phyloP scores from a whole-genome alignment of 345 rosid genomes.

The Erucastrum elatum region DNA sequence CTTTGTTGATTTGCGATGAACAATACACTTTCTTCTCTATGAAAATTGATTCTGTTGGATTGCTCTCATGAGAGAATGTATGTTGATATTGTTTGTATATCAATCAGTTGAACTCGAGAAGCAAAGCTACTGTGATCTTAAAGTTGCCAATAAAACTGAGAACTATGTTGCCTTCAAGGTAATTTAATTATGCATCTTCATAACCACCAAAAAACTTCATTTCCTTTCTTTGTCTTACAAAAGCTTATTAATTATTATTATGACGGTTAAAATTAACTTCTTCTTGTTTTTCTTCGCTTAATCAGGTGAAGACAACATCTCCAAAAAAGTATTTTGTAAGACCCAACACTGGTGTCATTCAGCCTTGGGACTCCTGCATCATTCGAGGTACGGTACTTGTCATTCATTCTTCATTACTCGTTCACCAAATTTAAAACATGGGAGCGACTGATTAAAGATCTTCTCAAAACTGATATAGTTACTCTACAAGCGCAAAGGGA shows the following conservation, averaged over 20 bases:
- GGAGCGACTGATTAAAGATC: neutral
- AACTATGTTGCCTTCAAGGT: slow-evolving; percentile 83
- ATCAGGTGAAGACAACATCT: slow-evolving; percentile 93
- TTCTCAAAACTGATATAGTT: slow-evolving; percentile 50
- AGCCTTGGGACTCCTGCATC: slow-evolving; percentile 72
- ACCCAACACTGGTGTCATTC: slow-evolving; percentile 86
- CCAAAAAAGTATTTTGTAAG: slow-evolving; percentile 98
- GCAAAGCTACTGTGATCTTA: slow-evolving; percentile 70
- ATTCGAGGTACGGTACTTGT: slow-evolving; percentile 55
- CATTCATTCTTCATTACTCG: neutral
- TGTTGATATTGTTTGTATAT: neutral
- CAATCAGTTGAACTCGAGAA: slow-evolving; percentile 68
- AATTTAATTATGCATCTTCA: neutral
- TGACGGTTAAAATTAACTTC: neutral
- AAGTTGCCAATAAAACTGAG: slow-evolving; percentile 71
- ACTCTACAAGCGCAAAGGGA: slow-evolving; percentile 91
- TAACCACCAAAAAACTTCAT: too few species aligned
- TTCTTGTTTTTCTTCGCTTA: slow-evolving; percentile 1
- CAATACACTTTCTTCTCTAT: neutral
- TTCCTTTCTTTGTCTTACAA: too few species aligned
- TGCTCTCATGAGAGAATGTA: neutral
- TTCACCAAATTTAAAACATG: neutral
- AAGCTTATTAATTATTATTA: too few species aligned
- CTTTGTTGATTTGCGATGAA: too few species aligned
- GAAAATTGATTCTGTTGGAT: neutral